These are phyloP conservation scores for Colletotrichum sp. DNA, from an alignment of 2,329 filamentous ascomycete species.

Conservation along the genomic window DNA sequence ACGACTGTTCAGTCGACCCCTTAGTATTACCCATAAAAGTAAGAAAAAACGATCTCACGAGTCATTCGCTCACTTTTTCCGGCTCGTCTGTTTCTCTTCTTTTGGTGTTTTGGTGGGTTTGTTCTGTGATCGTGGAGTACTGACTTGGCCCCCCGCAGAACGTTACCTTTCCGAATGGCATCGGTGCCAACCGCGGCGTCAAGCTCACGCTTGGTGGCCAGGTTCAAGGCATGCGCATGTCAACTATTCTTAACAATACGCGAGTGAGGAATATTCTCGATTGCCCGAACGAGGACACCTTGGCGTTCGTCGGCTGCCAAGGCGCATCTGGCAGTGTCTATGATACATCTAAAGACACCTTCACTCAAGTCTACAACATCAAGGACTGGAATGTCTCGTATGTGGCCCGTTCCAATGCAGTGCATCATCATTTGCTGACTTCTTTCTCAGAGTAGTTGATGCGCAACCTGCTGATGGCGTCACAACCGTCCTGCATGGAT, in stretches of 20 bases:
- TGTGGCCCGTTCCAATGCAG: not conserved
- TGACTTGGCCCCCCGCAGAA: conserved; percentile 11
- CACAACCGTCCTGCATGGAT: conserved; percentile 15
- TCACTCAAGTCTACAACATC: conserved; percentile 8
- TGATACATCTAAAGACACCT: conserved; percentile 5
- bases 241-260: conserved; percentile 18
- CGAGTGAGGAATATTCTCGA: conserved; percentile 17
- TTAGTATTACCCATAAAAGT: conserved; percentile 20
- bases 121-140: not conserved
- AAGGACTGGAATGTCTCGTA: conserved; percentile 21
- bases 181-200: conserved; percentile 19
- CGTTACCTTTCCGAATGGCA: conserved; percentile 20
- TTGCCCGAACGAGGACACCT: conserved; percentile 1
- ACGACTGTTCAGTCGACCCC: conserved; percentile 10
- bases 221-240: conserved; percentile 19
- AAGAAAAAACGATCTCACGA: not conserved
- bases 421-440: not conserved
- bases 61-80: not conserved
- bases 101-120: not conserved
- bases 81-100: not conserved
- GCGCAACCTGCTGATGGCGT: conserved; percentile 2
- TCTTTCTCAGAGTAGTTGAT: not conserved
- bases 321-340: conserved; percentile 18
- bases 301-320: conserved; percentile 16
- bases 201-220: conserved; percentile 20